Conservation (phyloP, 768 basidiomycete species). For the Lenzites betulinus region DNA sequence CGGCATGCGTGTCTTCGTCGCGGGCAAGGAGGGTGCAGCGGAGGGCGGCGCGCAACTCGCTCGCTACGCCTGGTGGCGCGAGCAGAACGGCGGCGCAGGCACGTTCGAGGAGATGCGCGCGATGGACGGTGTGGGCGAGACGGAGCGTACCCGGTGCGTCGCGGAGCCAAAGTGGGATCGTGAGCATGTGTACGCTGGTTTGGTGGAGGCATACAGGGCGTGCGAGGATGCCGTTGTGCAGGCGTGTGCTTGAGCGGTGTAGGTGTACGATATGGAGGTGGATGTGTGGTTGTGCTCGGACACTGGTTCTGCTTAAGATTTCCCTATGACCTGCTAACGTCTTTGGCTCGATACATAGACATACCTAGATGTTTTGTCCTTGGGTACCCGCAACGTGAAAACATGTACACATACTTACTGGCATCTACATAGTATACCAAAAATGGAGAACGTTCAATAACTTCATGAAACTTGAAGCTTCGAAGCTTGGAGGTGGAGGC, state of each 20-base stretch:
- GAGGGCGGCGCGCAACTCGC: constrained; percentile 74
- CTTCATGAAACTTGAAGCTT: no score
- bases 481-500: no score
- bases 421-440: background rate
- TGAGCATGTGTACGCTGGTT: constrained; percentile 50
- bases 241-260: constrained; percentile 1
- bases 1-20: constrained; percentile 70
- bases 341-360: background rate
- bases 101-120: constrained; percentile 67
- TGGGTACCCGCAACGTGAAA: background rate
- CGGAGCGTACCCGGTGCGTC: constrained; percentile 59
- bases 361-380: background rate
- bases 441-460: background rate
- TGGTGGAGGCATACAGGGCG: constrained; percentile 53
- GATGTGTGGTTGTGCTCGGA: background rate
- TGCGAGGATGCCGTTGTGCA: constrained; percentile 54
- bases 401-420: background rate
- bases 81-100: constrained; percentile 42
- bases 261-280: background rate
- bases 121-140: constrained; percentile 49
- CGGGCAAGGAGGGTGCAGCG: constrained; percentile 67
- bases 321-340: background rate
- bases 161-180: constrained; percentile 54
- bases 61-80: constrained; percentile 69
- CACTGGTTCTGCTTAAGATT: background rate